Evolutionary conservation across 2,329 filamentous ascomycete genomes (phyloP).

Genomic region (Trichoderma atroviride): DNA sequence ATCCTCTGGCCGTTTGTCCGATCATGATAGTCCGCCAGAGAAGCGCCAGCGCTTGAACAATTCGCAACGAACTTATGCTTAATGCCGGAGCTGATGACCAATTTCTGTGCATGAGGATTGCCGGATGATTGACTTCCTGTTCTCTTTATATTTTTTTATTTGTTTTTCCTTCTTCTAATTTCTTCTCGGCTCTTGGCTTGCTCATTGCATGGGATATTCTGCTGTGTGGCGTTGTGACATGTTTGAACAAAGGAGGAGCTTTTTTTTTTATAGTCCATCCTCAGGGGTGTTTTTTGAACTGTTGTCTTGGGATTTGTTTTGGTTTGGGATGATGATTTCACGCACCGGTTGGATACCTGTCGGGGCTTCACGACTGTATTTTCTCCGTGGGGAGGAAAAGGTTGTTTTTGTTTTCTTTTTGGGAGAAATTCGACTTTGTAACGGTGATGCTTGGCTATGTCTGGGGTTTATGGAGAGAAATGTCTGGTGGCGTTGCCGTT

Average conservation of each 20-base stretch:
- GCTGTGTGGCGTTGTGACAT: conserved; percentile 23
- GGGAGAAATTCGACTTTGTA: conserved; percentile 23
- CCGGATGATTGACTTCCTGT: not conserved
- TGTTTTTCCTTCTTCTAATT: not conserved
- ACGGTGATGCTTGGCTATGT: conserved; percentile 19
- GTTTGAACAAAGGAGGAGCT: conserved; percentile 20
- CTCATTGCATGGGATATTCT: conserved; percentile 22
- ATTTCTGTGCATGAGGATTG: not conserved
- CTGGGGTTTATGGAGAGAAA: not conserved
- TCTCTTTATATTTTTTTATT: not conserved
- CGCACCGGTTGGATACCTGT: conserved; percentile 28
- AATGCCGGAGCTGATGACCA: conserved; percentile 28
- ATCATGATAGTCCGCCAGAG: conserved; percentile 51
- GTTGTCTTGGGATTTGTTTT: not conserved
- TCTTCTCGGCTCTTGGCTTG: not conserved
- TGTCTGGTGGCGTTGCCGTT: not conserved
- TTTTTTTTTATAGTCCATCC: not conserved
- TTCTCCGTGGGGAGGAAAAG: not conserved
- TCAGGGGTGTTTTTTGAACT: not conserved
- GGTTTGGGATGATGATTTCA: conserved; percentile 17
- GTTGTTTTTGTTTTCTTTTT: not conserved
- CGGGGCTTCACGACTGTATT: not conserved
- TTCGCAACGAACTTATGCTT: conserved; percentile 46
- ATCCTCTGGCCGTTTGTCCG: conserved; percentile 40
- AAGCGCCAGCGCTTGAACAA: conserved; percentile 57